Base-by-base conservation (phyloP, 2,329 filamentous ascomycete genomes). In the Emergomyces pasteurianus region DNA sequence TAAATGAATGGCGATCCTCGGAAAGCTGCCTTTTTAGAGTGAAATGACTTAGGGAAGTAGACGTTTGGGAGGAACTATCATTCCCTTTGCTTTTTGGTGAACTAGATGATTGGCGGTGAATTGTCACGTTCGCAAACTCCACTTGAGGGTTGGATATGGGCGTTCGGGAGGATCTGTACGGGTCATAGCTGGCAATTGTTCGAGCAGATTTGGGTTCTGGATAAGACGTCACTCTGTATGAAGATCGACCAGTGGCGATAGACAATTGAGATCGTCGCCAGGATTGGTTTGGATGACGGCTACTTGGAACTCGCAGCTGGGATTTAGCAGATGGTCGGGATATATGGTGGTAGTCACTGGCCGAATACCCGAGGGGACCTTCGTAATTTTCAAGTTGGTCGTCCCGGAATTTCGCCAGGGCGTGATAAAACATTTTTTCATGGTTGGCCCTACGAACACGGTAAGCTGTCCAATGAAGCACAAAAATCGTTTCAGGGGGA, bases 341-440 rank as follows among this genome's bases (percentile, higher is more conserved):
- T 31, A 89, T 82, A 68, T 95, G 90, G 68, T 96, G 92, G 67
- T 95, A 94, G 69, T 97, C 92, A 73, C 91, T 96, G 60, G 87
- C 83, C 0, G 92, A 96, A 70, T 94, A 88, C n/a, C 84, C 84
- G 60, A 96, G 78, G 8, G 54, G 83, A 62, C 87, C 87, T 60
- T 80, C 76, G 70, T 94, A 97, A 69, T 96, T 89, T 71, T 97
- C 92, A 1, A 95, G 75, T 66, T 94, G 87, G 64, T 90, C 86
- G 65, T 95, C 86, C 52, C 89, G 84, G 72, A 96, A 95, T 72
- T 87, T 88, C 65, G 87, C 76, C 8, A 99, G 81, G 23, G 95
- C 82, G 74, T 86, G 88, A 73, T 97, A 99, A 73, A 97, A 96
- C 66, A 92, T 82, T 70, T 96, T 95, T 71, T 96, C 91, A 60